Conservation (phyloP, 2,329 filamentous ascomycete genomes). For the Cryphonectria parasitica region DNA sequence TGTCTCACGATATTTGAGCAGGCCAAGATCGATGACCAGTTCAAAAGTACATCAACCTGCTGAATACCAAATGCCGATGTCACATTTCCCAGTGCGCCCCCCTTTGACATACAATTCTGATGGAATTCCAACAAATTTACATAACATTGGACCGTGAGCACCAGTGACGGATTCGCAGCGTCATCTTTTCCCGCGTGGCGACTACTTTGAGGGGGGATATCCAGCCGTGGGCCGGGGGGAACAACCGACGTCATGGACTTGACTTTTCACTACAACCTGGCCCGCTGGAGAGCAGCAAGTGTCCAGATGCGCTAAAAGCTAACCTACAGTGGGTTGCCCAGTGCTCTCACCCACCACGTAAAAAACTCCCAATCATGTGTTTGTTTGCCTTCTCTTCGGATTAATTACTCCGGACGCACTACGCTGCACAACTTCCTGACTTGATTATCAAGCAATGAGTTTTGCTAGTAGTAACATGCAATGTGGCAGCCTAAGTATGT, state of each 20-base stretch:
- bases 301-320: neutral
- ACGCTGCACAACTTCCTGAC: neutral
- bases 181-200: constrained; percentile 3
- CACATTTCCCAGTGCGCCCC: neutral
- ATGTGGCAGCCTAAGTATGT: neutral
- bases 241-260: constrained; percentile 20
- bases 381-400: neutral
- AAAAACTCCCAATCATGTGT: neutral
- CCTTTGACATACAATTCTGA: neutral
- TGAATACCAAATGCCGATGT: neutral
- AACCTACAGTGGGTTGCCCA: neutral
- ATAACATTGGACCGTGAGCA: neutral
- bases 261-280: neutral
- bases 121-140: neutral
- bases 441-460: constrained; percentile 3
- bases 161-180: constrained; percentile 6
- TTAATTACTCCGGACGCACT: neutral
- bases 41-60: neutral
- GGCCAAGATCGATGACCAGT: neutral
- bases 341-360: neutral
- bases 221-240: neutral
- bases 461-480: neutral
- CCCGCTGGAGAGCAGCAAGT: neutral
- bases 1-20: no score
- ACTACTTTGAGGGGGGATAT: neutral